A percentile compares a stretch with the other conserved stretches of the same genome.
These are phyloP conservation scores for Lodderomyces elongisporus DNA, from an alignment of 1,139 yeast genomes.

Conservation along the genomic window DNA sequence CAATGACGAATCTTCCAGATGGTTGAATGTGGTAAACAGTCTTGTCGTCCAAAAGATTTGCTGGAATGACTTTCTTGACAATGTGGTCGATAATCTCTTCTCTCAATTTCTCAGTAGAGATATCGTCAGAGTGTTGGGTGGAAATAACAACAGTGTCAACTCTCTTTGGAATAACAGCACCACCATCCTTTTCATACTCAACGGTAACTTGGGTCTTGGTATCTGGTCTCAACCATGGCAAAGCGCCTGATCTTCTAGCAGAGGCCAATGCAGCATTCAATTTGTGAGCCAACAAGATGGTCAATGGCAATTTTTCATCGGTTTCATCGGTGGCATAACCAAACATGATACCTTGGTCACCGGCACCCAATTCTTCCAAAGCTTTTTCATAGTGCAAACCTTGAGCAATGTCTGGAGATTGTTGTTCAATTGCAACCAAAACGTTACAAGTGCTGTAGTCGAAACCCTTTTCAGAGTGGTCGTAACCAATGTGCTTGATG, in stretches of 20 bases:
- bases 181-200: constrained; percentile 89
- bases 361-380: constrained; percentile 97
- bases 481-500: constrained; percentile 97
- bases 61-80: constrained; percentile 89
- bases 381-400: constrained; percentile 98
- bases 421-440: constrained; percentile 98
- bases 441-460: constrained; percentile 99
- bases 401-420: constrained; percentile 98
- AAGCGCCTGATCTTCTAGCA: constrained; percentile 93
- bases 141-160: constrained; percentile 97
- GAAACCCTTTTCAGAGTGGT: constrained; percentile 91
- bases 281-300: constrained; percentile 90
- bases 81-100: constrained; percentile 69
- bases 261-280: constrained; percentile 94
- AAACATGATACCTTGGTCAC: constrained; percentile 99
- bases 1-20: constrained; percentile 98
- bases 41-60: constrained; percentile 84
- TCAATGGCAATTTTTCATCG: constrained; percentile 94
- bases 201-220: constrained; percentile 99
- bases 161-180: constrained; percentile 92
- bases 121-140: constrained; percentile 95
- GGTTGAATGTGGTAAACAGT: constrained; percentile 98
- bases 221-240: constrained; percentile 98
- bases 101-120: constrained; percentile 90
- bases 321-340: constrained; percentile 99